These are phyloP conservation scores for Pythium aquatile DNA, from an alignment of 352 stramenopile genomes.

Conservation along the genomic window DNA sequence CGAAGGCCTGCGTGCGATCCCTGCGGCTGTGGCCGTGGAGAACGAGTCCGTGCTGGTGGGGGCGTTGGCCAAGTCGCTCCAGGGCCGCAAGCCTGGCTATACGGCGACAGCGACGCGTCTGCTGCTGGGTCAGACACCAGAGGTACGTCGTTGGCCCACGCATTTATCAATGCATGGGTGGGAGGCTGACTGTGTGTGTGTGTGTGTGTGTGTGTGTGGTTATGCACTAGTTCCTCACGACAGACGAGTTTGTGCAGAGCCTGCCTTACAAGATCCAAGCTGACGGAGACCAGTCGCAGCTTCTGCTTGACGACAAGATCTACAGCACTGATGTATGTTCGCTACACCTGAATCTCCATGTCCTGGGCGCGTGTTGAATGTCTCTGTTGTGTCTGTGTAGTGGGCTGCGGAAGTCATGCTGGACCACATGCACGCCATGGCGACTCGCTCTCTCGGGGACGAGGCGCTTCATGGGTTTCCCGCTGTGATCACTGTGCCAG, in stretches of 20 bases:
- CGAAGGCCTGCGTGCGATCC: slow-evolving; percentile 50
- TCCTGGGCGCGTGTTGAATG: neutral
- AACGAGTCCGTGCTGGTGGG: slow-evolving; percentile 57
- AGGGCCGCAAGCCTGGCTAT: slow-evolving; percentile 55
- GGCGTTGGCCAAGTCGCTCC: slow-evolving; percentile 42
- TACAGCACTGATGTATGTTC: slow-evolving; percentile 57
- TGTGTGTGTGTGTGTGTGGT: too few species aligned
- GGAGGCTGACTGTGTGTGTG: neutral
- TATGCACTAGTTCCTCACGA: neutral
- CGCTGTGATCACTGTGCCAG: slow-evolving; percentile 48
- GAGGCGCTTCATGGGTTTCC: slow-evolving; percentile 43
- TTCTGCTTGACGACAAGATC: slow-evolving; percentile 49
- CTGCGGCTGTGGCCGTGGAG: slow-evolving; percentile 56
- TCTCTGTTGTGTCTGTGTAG: slow-evolving; percentile 20
- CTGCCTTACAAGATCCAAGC: slow-evolving; percentile 42
- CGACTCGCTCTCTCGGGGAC: slow-evolving; percentile 43
- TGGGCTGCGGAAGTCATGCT: slow-evolving; percentile 63
- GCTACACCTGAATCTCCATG: neutral
- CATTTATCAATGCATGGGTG: neutral
- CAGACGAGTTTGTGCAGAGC: slow-evolving; percentile 34
- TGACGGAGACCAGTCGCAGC: slow-evolving; percentile 25
- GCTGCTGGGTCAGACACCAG: slow-evolving; percentile 34
- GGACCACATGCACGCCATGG: slow-evolving; percentile 47
- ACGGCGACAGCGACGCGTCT: slow-evolving; percentile 53
- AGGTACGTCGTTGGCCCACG: slow-evolving; percentile 13